Conservation (phyloP, 2,329 filamentous ascomycete species). For the Lasiodiplodia sp. region DNA sequence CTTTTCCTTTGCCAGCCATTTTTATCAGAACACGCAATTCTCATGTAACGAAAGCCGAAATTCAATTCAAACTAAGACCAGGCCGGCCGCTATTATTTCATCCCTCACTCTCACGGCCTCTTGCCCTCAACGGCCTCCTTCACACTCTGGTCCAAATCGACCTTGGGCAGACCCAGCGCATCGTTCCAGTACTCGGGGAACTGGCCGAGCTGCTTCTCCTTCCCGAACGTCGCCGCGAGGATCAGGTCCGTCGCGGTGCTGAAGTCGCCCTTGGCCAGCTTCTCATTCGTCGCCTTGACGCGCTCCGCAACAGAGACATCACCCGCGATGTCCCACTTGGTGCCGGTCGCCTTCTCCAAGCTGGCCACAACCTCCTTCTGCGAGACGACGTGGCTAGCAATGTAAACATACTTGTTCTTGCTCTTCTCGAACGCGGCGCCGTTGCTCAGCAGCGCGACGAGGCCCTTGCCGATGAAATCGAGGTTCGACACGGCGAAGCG, state of each 20-base stretch:
- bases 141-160: conserved; percentile 46
- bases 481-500: conserved; percentile 61
- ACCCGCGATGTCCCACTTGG: conserved; percentile 59
- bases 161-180: conserved; percentile 49
- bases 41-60: too few species aligned
- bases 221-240: conserved; percentile 33
- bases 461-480: conserved; percentile 59
- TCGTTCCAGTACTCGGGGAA: conserved; percentile 48
- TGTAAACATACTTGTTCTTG: conserved; percentile 63
- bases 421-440: conserved; percentile 31
- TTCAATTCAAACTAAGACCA: too few species aligned
- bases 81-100: too few species aligned
- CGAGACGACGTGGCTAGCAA: conserved; percentile 64
- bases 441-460: conserved; percentile 57
- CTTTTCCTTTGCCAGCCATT: too few species aligned
- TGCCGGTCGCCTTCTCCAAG: conserved; percentile 60
- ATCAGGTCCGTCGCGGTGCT: conserved; percentile 38
- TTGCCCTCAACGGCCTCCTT: conserved; percentile 32
- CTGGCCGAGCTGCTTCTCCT: conserved; percentile 34
- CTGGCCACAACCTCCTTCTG: conserved; percentile 64
- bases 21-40: too few species aligned
- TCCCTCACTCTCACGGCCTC: background rate
- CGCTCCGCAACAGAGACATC: conserved; percentile 41
- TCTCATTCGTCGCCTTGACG: conserved; percentile 41
- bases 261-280: conserved; percentile 47